Evolutionary conservation across 2,329 filamentous ascomycete species (phyloP).

Genomic region (Aureobasidium sp.): DNA sequence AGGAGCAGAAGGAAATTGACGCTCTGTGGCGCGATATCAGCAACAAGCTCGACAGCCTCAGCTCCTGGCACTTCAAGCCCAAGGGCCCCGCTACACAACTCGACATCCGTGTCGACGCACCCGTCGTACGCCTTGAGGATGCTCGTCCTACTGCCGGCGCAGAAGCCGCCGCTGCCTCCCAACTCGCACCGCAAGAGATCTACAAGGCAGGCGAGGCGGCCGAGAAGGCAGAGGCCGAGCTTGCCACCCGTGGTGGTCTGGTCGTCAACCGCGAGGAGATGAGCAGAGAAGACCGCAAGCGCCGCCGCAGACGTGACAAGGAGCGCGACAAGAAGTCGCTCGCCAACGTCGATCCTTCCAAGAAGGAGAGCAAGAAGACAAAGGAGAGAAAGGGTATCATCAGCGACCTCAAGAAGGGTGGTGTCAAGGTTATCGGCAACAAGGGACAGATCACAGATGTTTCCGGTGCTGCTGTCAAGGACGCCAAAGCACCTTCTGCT

Average conservation of each 20-base stretch:
- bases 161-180: slow-evolving; percentile 58
- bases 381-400: slow-evolving; percentile 50
- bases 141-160: slow-evolving; percentile 76
- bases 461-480: slow-evolving; percentile 63
- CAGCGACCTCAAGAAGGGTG: slow-evolving; percentile 67
- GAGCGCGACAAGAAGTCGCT: slow-evolving; percentile 79
- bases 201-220: slow-evolving; percentile 63
- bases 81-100: slow-evolving; percentile 73
- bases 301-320: slow-evolving; percentile 54
- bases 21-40: slow-evolving; percentile 74
- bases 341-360: slow-evolving; percentile 37
- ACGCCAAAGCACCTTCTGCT: slow-evolving; percentile 1
- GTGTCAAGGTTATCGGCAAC: slow-evolving; percentile 84
- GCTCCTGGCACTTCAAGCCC: slow-evolving; percentile 91
- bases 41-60: slow-evolving; percentile 75
- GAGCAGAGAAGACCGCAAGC: slow-evolving; percentile 73
- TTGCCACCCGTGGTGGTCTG: slow-evolving; percentile 57
- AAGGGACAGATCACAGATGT: slow-evolving; percentile 80
- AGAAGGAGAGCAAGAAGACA: slow-evolving; percentile 48
- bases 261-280: slow-evolving; percentile 78
- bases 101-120: slow-evolving; percentile 80
- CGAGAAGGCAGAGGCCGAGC: slow-evolving; percentile 56
- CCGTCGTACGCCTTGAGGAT: slow-evolving; percentile 91
- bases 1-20: slow-evolving; percentile 73
- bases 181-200: slow-evolving; percentile 87